Evolutionary conservation across 495 filamentous ascomycete genomes (phyloP).

Genomic region (Penicillium subrubescens): DNA sequence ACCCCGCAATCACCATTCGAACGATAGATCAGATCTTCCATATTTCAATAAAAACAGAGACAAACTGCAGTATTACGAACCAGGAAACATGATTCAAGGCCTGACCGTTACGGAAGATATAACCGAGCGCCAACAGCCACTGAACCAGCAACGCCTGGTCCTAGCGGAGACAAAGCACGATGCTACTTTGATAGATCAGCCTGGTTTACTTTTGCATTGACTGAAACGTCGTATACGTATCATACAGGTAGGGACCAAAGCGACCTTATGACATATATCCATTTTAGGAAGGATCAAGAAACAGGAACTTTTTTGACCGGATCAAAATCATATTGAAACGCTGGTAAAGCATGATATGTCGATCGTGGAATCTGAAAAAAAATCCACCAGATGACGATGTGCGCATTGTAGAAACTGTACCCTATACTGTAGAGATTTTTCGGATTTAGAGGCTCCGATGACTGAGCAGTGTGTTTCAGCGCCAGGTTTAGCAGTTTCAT

Average conservation of each 20-base stretch:
- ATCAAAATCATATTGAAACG: neutral
- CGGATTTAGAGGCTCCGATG: neutral
- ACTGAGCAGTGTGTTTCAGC: neutral
- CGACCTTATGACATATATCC: neutral
- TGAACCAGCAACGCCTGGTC: neutral
- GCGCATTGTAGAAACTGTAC: neutral
- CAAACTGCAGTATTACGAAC: neutral
- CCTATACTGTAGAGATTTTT: neutral
- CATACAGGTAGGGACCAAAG: neutral
- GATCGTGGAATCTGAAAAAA: neutral
- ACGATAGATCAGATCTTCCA: neutral
- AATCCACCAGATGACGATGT: neutral
- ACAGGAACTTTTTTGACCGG: neutral
- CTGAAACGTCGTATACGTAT: too few species aligned
- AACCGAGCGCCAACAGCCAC: neutral
- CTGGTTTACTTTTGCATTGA: neutral
- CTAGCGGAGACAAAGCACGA: neutral
- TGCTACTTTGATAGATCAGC: neutral
- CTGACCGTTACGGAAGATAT: neutral
- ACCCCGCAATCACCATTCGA: neutral
- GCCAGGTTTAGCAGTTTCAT: neutral
- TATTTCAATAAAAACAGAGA: neutral
- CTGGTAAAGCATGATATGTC: neutral
- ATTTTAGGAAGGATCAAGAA: neutral
- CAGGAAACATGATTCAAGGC: neutral